Conservation (phyloP, 805 yeast genomes). For the Danielia reshetovae region DNA sequence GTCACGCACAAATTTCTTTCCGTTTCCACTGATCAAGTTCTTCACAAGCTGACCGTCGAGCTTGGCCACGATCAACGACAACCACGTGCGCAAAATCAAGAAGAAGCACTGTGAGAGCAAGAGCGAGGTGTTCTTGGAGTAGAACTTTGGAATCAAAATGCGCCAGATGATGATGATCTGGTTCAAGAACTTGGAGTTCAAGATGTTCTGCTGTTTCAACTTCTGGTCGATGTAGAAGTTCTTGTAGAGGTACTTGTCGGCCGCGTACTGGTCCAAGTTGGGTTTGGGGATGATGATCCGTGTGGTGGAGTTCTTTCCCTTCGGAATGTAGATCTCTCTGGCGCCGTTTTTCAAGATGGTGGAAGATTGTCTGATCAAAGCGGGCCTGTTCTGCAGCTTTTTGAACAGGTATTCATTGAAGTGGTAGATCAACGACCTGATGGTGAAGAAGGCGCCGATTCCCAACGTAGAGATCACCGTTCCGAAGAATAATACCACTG, state of each 20-base stretch:
- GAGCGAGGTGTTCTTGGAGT: conserved; percentile 62
- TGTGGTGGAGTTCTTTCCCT: conserved; percentile 33
- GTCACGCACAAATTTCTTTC: conserved; percentile 69
- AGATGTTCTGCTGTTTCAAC: conserved; percentile 25
- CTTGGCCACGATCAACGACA: conserved; percentile 79
- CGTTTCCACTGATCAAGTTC: conserved; percentile 79
- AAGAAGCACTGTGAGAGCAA: conserved; percentile 69
- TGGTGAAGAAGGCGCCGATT: conserved; percentile 30
- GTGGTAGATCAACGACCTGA: conserved; percentile 26
- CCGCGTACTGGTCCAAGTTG: conserved; percentile 48
- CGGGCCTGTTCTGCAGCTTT: conserved; percentile 27
- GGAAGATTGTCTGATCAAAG: conserved; percentile 38
- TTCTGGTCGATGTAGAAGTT: conserved; percentile 36
- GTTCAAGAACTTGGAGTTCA: conserved; percentile 62
- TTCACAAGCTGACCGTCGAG: conserved; percentile 90
- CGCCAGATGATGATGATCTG: conserved; percentile 76
- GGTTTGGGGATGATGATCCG: conserved; percentile 46
- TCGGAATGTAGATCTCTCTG: conserved; percentile 48
- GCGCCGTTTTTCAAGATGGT: conserved; percentile 41
- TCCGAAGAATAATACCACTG: conserved; percentile 38
- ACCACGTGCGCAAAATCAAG: conserved; percentile 78
- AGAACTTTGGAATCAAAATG: conserved; percentile 73
- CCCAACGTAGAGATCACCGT: conserved; percentile 41
- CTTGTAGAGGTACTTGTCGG: conserved; percentile 52
- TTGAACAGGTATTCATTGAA: conserved; percentile 28